These are phyloP conservation scores for Gaillardinia entomophila DNA, from an alignment of 805 yeast species.

Conservation along the genomic window DNA sequence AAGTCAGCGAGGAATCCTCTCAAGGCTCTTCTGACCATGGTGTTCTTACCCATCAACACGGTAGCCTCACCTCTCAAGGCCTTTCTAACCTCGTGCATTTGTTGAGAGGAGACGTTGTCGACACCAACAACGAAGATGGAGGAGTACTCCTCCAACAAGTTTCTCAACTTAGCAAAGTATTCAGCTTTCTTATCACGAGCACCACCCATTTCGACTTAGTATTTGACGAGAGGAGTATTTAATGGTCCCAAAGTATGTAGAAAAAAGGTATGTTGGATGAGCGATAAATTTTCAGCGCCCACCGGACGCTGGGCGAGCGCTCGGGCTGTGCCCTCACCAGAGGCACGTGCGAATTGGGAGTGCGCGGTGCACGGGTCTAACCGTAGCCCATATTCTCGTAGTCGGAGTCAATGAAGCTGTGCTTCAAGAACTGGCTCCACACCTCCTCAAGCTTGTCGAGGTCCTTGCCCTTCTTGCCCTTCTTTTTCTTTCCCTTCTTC, in stretches of 20 bases:
- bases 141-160: slow-evolving; percentile 93
- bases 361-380: slow-evolving; percentile 5
- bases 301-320: neutral
- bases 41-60: slow-evolving; percentile 99
- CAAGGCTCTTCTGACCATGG: slow-evolving; percentile 99
- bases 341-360: neutral
- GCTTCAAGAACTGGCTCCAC: slow-evolving; percentile 53
- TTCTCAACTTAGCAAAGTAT: slow-evolving; percentile 93
- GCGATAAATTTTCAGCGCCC: neutral
- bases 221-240: slow-evolving; percentile 83
- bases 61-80: slow-evolving; percentile 91
- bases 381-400: slow-evolving; percentile 51
- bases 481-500: slow-evolving; percentile 1
- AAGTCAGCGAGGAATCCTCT: slow-evolving; percentile 90
- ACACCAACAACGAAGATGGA: slow-evolving; percentile 98
- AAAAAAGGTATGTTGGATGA: neutral
- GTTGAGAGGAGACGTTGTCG: slow-evolving; percentile 99
- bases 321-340: neutral
- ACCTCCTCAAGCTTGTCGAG: slow-evolving; percentile 25
- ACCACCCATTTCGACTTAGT: slow-evolving; percentile 99
- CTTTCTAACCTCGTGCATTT: slow-evolving; percentile 99
- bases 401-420: slow-evolving; percentile 61
- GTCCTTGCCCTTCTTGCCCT: slow-evolving; percentile 3
- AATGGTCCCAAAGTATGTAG: slow-evolving; percentile 47
- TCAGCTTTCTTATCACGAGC: slow-evolving; percentile 94